Conservation (phyloP, 805 yeast genomes). For the Clavispora phyllophila region DNA sequence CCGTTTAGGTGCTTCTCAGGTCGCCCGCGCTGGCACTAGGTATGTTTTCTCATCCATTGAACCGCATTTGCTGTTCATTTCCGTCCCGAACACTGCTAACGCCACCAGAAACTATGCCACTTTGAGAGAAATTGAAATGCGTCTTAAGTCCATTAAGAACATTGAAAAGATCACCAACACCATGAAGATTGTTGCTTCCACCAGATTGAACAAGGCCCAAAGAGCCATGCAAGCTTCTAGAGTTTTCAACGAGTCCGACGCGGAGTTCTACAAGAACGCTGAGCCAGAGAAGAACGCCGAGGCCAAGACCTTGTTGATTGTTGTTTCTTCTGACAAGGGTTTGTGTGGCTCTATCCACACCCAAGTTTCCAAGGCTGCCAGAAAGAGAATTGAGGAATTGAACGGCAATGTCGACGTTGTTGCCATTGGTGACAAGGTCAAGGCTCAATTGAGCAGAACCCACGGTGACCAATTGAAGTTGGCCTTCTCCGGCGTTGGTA, state of each 20-base stretch:
- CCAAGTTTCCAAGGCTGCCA: conserved; percentile 85
- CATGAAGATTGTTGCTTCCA: conserved; percentile 98
- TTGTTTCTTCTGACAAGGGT: conserved; percentile 88
- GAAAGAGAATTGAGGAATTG: conserved; percentile 55
- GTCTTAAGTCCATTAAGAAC: conserved; percentile 97
- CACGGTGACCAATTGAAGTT: conserved; percentile 63
- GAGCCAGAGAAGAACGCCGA: conserved; percentile 61
- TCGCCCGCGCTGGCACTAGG: conserved; percentile 50
- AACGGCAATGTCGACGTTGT: conserved; percentile 71
- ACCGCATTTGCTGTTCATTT: not conserved
- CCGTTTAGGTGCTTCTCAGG: conserved; percentile 50
- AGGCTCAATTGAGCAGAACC: conserved; percentile 83
- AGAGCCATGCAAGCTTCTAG: conserved; percentile 88
- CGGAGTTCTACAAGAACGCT: conserved; percentile 73
- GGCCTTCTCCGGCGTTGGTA: conserved; percentile 88
- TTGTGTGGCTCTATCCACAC: conserved; percentile 98
- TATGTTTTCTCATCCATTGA: conserved; percentile 26
- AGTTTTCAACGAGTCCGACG: conserved; percentile 74
- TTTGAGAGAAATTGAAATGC: conserved; percentile 95
- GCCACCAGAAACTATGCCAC: conserved; percentile 85
- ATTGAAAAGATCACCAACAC: conserved; percentile 99
- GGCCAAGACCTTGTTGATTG: conserved; percentile 73
- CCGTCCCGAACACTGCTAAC: conserved; percentile 19
- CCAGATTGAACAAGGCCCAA: conserved; percentile 93
- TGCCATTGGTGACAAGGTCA: conserved; percentile 91